Conservation (phyloP, 352 stramenopile genomes). For the Phytophthora crassamura region DNA sequence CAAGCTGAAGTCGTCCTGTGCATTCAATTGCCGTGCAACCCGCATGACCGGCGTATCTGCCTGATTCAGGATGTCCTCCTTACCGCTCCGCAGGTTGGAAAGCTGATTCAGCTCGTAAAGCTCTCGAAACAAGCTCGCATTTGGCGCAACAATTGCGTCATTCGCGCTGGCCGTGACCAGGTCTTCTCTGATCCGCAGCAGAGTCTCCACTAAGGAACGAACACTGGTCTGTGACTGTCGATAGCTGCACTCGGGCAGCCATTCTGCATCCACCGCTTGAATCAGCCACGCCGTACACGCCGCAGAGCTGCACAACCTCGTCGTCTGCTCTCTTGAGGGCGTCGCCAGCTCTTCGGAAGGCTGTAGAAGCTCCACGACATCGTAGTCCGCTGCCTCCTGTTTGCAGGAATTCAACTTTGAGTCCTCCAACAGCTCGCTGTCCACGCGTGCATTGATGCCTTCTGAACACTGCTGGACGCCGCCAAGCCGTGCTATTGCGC, state of each 20-base stretch:
- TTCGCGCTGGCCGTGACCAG: slow-evolving; percentile 6
- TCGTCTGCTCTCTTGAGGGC: slow-evolving; percentile 29
- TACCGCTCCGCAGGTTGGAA: slow-evolving; percentile 23
- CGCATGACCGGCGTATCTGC: slow-evolving; percentile 12
- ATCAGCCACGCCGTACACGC: slow-evolving; percentile 33
- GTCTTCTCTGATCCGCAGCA: slow-evolving; percentile 38
- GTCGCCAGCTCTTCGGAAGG: slow-evolving; percentile 10
- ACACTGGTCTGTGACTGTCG: slow-evolving; percentile 37
- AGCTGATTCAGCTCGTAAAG: slow-evolving; percentile 38
- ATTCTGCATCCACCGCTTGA: slow-evolving; percentile 17
- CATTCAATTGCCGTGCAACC: slow-evolving; percentile 23
- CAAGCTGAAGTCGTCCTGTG: slow-evolving; percentile 19
- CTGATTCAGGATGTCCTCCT: slow-evolving; percentile 13
- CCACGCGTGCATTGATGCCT: slow-evolving; percentile 32
- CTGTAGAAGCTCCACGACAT: slow-evolving; percentile 23
- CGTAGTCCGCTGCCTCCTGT: slow-evolving; percentile 22
- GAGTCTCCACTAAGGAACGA: slow-evolving; percentile 39
- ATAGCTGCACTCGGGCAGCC: slow-evolving; percentile 43
- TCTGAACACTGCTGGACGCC: slow-evolving; percentile 38
- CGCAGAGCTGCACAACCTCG: slow-evolving; percentile 33
- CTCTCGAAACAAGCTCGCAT: slow-evolving; percentile 36
- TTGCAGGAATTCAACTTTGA: slow-evolving; percentile 19
- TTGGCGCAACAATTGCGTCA: slow-evolving; percentile 15
- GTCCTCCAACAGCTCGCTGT: slow-evolving; percentile 31
- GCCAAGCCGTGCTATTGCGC: slow-evolving; percentile 23